Conservation (phyloP, 2,329 filamentous ascomycete genomes). For the Metarhizium album region DNA sequence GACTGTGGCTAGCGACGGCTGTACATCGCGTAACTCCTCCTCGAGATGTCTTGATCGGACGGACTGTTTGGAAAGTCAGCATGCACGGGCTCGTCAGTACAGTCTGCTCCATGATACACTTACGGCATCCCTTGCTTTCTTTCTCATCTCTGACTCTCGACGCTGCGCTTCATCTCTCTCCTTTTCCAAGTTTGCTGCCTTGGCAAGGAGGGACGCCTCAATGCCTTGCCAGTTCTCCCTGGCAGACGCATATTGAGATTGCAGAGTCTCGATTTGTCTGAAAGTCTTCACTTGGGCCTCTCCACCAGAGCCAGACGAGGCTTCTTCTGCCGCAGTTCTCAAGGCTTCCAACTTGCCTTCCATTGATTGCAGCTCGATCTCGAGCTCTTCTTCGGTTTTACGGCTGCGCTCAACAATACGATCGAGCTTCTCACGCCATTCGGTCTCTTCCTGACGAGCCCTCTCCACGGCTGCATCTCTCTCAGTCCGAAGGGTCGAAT, state of each 20-base stretch:
- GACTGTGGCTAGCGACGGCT: slow-evolving; percentile 50
- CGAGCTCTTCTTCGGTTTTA: slow-evolving; percentile 63
- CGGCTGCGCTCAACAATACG: slow-evolving; percentile 60
- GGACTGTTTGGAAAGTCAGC: slow-evolving; percentile 35
- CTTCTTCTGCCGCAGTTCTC: slow-evolving; percentile 78
- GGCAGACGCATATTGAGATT: slow-evolving; percentile 88
- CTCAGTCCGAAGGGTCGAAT: slow-evolving; percentile 63
- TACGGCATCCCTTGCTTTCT: slow-evolving; percentile 80
- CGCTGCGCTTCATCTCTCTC: slow-evolving; percentile 79
- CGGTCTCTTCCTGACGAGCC: slow-evolving; percentile 55
- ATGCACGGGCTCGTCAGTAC: neutral
- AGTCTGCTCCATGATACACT: slow-evolving; percentile 20
- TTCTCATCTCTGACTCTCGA: slow-evolving; percentile 77
- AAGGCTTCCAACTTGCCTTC: slow-evolving; percentile 87
- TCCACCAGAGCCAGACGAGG: slow-evolving; percentile 67
- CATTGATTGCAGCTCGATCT: slow-evolving; percentile 63
- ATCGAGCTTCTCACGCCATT: slow-evolving; percentile 62
- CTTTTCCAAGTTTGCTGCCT: slow-evolving; percentile 70
- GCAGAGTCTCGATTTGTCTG: slow-evolving; percentile 87
- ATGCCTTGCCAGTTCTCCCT: slow-evolving; percentile 98
- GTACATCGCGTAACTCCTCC: slow-evolving; percentile 68
- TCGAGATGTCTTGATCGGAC: slow-evolving; percentile 56
- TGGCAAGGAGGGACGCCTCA: slow-evolving; percentile 71
- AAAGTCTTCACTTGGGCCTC: slow-evolving; percentile 83
- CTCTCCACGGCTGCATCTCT: slow-evolving; percentile 66